Evolutionary conservation across 2,329 filamentous ascomycete genomes (phyloP).

Genomic region (Ilyonectria robusta): DNA sequence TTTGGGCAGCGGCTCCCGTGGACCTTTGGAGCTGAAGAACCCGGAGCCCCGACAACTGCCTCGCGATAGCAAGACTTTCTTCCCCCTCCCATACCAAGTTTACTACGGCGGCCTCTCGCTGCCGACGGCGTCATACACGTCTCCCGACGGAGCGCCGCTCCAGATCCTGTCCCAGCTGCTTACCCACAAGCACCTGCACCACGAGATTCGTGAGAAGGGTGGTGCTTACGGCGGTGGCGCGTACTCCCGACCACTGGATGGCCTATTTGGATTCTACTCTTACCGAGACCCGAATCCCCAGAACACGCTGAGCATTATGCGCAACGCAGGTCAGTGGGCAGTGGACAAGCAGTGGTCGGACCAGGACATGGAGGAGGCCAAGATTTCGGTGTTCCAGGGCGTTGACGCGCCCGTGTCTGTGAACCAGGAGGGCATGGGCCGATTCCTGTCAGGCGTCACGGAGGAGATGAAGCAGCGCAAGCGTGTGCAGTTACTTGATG

Average conservation of each 20-base stretch:
- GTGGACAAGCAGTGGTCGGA: conserved; percentile 85
- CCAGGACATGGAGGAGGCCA: conserved; percentile 93
- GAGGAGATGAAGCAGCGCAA: conserved; percentile 90
- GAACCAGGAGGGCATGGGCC: conserved; percentile 87
- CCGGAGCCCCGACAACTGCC: conserved; percentile 53
- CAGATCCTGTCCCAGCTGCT: conserved; percentile 92
- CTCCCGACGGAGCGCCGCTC: conserved; percentile 81
- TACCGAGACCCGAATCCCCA: conserved; percentile 96
- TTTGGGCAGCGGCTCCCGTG: conserved; percentile 59
- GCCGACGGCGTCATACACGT: conserved; percentile 86
- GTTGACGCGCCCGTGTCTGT: conserved; percentile 92
- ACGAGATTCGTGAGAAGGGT: conserved; percentile 97
- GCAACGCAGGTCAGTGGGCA: conserved; percentile 86
- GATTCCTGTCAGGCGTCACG: conserved; percentile 88
- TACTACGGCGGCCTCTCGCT: conserved; percentile 91
- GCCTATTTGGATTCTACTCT: conserved; percentile 93
- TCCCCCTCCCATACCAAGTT: conserved; percentile 95
- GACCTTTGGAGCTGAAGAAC: conserved; percentile 57
- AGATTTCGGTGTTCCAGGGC: conserved; percentile 92
- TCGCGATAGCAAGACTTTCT: conserved; percentile 82
- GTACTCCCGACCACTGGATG: conserved; percentile 83
- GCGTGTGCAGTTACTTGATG: conserved; percentile 88
- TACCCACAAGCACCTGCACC: conserved; percentile 96
- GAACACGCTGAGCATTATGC: conserved; percentile 90
- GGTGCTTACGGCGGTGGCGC: conserved; percentile 96